Percentiles rank a stretch among this genome's conserved stretches.
phyloP scores from a whole-genome alignment of 2,329 filamentous ascomycete species.

The Sporothrix sp. region DNA sequence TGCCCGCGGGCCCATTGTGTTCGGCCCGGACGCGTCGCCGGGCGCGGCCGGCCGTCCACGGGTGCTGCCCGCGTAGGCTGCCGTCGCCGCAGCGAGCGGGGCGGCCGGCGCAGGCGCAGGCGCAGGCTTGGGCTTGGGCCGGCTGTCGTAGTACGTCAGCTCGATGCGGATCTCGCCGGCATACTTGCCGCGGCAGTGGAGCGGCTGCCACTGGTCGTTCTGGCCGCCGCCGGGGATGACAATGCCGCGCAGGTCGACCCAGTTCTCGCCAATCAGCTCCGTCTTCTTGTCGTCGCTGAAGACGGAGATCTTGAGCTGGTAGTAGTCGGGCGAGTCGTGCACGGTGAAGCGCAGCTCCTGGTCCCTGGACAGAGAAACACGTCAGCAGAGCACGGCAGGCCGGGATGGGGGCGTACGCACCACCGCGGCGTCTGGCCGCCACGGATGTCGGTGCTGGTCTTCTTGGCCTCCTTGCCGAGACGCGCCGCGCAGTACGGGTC shows the following conservation, averaged over 20 bases:
- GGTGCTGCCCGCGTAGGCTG: constrained; percentile 1
- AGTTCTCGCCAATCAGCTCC: constrained; percentile 89
- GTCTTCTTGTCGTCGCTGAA: constrained; percentile 99
- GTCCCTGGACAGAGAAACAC: constrained; percentile 69
- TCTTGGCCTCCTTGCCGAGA: constrained; percentile 92
- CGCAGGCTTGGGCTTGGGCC: constrained; percentile 70
- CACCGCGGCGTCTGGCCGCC: constrained; percentile 94
- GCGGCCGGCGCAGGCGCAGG: constrained; percentile 45
- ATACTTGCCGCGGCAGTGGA: constrained; percentile 87
- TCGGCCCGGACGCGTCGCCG: constrained; percentile 30
- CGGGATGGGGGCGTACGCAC: constrained; percentile 57
- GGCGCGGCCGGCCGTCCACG: constrained; percentile 1
- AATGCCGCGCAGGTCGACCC: constrained; percentile 73
- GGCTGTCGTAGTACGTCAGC: constrained; percentile 88
- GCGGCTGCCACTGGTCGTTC: constrained; percentile 80
- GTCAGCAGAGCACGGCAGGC: too few relatives aligned
- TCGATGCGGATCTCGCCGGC: constrained; percentile 91
- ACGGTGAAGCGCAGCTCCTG: constrained; percentile 94
- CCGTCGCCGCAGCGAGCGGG: background rate
- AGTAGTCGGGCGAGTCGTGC: constrained; percentile 93
- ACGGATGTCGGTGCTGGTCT: constrained; percentile 86
- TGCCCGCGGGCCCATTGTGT: constrained; percentile 33
- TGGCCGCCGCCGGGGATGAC: constrained; percentile 84
- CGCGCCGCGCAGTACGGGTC: constrained; percentile 93
- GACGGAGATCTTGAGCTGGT: constrained; percentile 85